phyloP scores from a whole-genome alignment of 2,329 filamentous ascomycete genomes.

The Biscogniauxia sp. region DNA sequence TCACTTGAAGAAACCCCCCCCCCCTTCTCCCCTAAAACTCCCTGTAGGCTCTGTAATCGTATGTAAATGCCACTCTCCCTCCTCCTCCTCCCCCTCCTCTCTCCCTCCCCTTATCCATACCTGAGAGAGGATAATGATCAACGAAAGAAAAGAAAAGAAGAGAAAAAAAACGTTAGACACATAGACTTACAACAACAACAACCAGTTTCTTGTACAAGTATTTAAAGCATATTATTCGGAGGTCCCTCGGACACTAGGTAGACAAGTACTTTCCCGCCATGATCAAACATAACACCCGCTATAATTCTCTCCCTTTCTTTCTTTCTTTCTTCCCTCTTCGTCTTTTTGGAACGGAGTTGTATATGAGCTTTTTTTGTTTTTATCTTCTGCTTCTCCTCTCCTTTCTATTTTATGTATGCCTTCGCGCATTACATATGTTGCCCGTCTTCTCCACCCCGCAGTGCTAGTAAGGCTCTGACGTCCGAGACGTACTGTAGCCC shows the following conservation, averaged over 20 bases:
- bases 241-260: neutral
- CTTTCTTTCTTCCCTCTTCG: neutral
- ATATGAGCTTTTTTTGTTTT: slow-evolving; percentile 9
- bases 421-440: slow-evolving; percentile 40
- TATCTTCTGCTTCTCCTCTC: slow-evolving; percentile 1
- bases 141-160: too few species aligned
- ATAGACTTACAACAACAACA: neutral
- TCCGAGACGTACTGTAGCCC: slow-evolving; percentile 96
- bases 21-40: too few species aligned
- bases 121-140: too few species aligned
- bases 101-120: too few species aligned
- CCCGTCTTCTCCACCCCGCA: slow-evolving; percentile 81
- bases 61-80: neutral
- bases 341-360: neutral
- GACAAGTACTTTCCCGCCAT: neutral
- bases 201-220: neutral
- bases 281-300: neutral
- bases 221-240: neutral
- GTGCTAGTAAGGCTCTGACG: slow-evolving; percentile 82
- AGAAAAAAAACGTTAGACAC: neutral
- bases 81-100: neutral
- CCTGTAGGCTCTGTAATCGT: neutral
- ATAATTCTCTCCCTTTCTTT: neutral
- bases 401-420: neutral
- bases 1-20: neutral